Base-by-base conservation (phyloP, 495 filamentous ascomycete genomes). In the Aspergillus ostianus region DNA sequence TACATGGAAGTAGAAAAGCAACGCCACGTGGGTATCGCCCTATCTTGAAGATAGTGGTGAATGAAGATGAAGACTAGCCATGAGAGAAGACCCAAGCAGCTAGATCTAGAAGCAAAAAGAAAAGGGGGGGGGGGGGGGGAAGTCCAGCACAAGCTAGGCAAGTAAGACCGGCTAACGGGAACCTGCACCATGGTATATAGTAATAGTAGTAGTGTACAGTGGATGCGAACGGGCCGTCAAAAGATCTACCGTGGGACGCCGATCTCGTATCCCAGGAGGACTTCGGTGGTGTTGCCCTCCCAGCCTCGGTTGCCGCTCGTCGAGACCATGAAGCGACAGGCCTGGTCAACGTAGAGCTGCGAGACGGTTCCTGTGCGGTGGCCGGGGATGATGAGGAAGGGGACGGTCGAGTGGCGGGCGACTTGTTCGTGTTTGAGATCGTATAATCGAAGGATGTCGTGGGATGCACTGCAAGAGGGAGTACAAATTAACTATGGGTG, bases 211-310 rank as follows among this genome's bases (percentile, higher is more conserved):
- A 41, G 36, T 41, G 36, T 41, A 41, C 36, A 41, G 13, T 41
- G 36, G 12, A 12, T 41, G 36, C 36, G 12, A 41, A 4, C 15
- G 36, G 1, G 36, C 3, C 36, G 36, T 41, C 36, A 2, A 29
- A 52, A 36, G 32, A 46, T n/a, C 57, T 60, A 79, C 30, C 70
- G 64, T 26, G 75, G 73, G 60, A 86, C 73, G 6, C 83, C 82
- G 63, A 98, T 96, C 73, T 98, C 94, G 72, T 98, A 98, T 51
- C 94, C 94, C 47, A 98, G 81, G 29, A 97, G 71, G 9, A 94
- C 92, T 76, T 98, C 94, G 2, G 94, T 97, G 27, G 82, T 87
- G 29, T 79, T 85, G n/a, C 94, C 94, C 70, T 98, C 95, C 95
- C 95, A 98, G 3, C 94, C 94, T 53, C 94, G 77, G 62, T 93